phyloP scores from a whole-genome alignment of 2,329 filamentous ascomycete genomes.

The Onygena corvina region DNA sequence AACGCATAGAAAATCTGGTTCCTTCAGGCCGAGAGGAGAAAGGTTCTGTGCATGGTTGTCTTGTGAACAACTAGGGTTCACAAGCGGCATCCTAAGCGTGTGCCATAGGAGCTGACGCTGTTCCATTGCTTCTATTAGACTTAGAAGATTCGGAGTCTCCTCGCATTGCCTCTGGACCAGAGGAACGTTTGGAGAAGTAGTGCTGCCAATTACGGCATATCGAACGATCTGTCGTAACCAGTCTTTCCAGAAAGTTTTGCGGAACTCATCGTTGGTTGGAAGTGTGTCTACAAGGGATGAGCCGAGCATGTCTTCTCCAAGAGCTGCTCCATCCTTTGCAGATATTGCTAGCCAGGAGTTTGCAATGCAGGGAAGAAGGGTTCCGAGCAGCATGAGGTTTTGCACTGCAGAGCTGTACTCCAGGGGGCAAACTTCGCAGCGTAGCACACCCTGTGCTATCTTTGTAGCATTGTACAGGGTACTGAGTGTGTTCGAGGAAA shows the following conservation, averaged over 20 bases:
- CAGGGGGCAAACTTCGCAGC: slow-evolving; percentile 33
- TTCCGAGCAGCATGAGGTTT: slow-evolving; percentile 38
- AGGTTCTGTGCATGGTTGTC: neutral
- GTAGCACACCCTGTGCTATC: slow-evolving; percentile 32
- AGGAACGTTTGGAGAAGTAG: slow-evolving; percentile 18
- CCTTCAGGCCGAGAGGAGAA: neutral
- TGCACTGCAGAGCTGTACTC: slow-evolving; percentile 33
- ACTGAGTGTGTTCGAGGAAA: slow-evolving; percentile 32
- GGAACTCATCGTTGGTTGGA: slow-evolving; percentile 20
- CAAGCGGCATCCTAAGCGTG: slow-evolving; percentile 10
- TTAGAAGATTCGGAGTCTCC: slow-evolving; percentile 26
- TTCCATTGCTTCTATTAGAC: slow-evolving; percentile 32
- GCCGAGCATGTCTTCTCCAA: slow-evolving; percentile 28
- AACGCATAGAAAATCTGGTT: slow-evolving; percentile 19
- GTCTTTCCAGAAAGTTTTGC: slow-evolving; percentile 24
- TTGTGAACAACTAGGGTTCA: neutral
- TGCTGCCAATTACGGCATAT: slow-evolving; percentile 27
- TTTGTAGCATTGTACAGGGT: slow-evolving; percentile 33
- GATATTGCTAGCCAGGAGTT: slow-evolving; percentile 35
- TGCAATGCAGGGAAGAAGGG: slow-evolving; percentile 34
- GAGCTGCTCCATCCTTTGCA: slow-evolving; percentile 25
- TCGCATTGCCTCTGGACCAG: slow-evolving; percentile 20
- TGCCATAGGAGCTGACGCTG: slow-evolving; percentile 35
- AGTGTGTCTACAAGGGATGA: slow-evolving; percentile 22
- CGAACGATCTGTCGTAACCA: slow-evolving; percentile 32